Conservation (phyloP, 306 rosid species). For the Glycine soja region DNA sequence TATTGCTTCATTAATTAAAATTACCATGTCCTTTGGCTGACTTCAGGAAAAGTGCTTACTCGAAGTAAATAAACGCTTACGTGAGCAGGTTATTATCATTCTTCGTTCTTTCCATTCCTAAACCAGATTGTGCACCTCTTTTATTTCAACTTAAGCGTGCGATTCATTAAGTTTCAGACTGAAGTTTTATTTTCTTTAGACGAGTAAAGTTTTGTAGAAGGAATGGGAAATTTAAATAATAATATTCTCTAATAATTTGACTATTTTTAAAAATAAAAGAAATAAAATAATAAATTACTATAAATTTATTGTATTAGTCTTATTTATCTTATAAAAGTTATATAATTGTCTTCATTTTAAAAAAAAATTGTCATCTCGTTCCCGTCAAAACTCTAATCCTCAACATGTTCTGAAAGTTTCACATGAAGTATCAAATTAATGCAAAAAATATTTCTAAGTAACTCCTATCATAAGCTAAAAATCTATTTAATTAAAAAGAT, state of each 20-base stretch:
- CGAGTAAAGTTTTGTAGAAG: background rate
- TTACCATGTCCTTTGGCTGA: slow-evolving; percentile 18
- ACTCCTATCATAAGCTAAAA: background rate
- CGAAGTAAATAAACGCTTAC: slow-evolving; percentile 66
- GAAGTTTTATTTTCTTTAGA: too few species aligned
- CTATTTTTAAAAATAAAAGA: background rate
- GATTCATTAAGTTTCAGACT: background rate
- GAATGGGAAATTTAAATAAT: background rate
- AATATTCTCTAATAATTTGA: background rate
- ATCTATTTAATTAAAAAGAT: background rate
- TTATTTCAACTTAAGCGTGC: background rate
- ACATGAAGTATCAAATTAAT: background rate
- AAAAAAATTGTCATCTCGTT: background rate
- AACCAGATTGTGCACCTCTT: background rate
- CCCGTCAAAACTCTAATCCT: background rate
- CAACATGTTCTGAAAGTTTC: background rate
- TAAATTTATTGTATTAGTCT: background rate
- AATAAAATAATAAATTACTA: background rate
- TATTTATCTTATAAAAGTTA: background rate
- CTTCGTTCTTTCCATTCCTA: background rate
- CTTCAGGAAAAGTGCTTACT: slow-evolving; percentile 67
- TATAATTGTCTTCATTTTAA: background rate
- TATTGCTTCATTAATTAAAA: background rate
- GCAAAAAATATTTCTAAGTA: background rate
- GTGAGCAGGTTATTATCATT: slow-evolving; percentile 55